These are phyloP conservation scores for Posidonia australis DNA, from an alignment of 106 monocot species.

Conservation along the genomic window DNA sequence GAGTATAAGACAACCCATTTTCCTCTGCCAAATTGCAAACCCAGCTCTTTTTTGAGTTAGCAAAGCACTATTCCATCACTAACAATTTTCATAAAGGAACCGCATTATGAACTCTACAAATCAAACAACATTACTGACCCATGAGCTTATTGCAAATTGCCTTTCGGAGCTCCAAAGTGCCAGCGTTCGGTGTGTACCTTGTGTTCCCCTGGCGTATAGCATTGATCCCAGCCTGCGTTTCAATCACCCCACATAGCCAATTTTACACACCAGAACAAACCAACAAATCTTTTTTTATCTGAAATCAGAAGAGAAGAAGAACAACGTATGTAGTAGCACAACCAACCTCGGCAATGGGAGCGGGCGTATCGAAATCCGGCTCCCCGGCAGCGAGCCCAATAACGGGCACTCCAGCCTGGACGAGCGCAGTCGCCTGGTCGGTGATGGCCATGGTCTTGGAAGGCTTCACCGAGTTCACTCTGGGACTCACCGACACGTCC, in stretches of 20 bases:
- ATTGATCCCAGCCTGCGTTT: constrained; percentile 68
- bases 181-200: constrained; percentile 86
- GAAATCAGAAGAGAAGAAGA: not conserved
- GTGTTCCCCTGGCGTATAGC: constrained; percentile 79
- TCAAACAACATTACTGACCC: constrained; percentile 25
- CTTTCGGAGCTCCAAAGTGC: constrained; percentile 72
- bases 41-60: not conserved
- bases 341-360: constrained; percentile 53
- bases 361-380: constrained; percentile 81
- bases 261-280: not conserved
- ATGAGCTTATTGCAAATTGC: constrained; percentile 78
- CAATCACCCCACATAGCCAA: not conserved
- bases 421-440: constrained; percentile 83
- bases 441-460: constrained; percentile 97
- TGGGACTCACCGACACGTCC: constrained; percentile 65
- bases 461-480: constrained; percentile 69
- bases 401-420: constrained; percentile 79
- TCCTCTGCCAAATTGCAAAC: constrained; percentile 40
- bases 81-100: not conserved
- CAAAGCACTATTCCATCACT: not conserved
- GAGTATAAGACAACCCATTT: constrained; percentile 77
- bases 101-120: not conserved
- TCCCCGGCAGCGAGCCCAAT: constrained; percentile 87
- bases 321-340: not conserved
- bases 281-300: not conserved